phyloP scores from a whole-genome alignment of 2,329 filamentous ascomycete genomes.

The Diplodia seriata region DNA sequence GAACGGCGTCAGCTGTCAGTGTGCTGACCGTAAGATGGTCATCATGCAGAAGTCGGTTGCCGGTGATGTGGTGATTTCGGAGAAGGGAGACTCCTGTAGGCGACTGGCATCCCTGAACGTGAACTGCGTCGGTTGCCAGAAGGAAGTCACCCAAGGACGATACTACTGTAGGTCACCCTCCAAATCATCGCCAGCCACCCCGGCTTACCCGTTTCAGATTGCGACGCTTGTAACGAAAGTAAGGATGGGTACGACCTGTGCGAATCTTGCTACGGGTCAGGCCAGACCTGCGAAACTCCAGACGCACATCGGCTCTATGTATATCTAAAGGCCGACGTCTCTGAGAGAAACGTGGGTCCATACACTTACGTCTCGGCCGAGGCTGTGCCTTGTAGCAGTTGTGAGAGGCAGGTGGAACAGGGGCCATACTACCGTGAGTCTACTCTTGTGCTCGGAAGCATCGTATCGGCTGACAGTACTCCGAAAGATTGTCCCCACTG shows the following conservation, averaged over 20 bases:
- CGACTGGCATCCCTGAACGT: neutral
- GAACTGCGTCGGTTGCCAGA: slow-evolving; percentile 3
- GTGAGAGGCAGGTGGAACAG: neutral
- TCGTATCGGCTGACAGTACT: neutral
- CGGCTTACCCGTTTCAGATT: neutral
- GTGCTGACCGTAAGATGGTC: neutral
- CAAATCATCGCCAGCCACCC: neutral
- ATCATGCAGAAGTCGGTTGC: slow-evolving; percentile 25
- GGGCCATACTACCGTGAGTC: slow-evolving; percentile 13
- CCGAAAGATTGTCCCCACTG: neutral
- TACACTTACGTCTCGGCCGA: slow-evolving; percentile 4
- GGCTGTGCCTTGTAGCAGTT: neutral
- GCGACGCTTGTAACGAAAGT: slow-evolving; percentile 5
- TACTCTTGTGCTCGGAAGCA: accelerated
- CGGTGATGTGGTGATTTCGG: slow-evolving; percentile 13
- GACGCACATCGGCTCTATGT: slow-evolving; percentile 15
- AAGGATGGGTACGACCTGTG: slow-evolving; percentile 16
- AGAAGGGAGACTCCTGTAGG: slow-evolving; percentile 11
- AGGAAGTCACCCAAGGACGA: slow-evolving; percentile 1
- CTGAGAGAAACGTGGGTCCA: neutral
- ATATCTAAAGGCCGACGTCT: slow-evolving; percentile 10
- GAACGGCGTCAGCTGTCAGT: slow-evolving; percentile 8
- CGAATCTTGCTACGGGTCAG: slow-evolving; percentile 3
- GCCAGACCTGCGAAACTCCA: slow-evolving; percentile 15
- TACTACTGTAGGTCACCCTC: neutral